Evolutionary conservation across 306 rosid species (phyloP).

Genomic region (Sechiopsis laciniata): DNA sequence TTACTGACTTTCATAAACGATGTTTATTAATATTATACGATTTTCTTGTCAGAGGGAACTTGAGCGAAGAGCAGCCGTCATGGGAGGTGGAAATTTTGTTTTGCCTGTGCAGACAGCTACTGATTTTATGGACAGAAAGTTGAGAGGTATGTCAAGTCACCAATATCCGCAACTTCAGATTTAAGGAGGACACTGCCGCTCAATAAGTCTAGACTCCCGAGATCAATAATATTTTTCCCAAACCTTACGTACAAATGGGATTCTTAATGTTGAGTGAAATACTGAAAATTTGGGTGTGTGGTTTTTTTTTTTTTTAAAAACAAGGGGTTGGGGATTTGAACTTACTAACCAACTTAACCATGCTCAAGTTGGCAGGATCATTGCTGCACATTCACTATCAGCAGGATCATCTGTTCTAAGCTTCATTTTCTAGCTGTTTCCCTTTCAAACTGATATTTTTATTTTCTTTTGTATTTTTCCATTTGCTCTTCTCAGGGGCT

Average conservation of each 20-base stretch:
- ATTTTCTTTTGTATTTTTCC: conserved; percentile 3
- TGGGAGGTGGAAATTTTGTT: conserved; percentile 87
- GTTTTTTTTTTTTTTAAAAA: not conserved
- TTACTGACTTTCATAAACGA: not conserved
- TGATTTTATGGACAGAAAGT: conserved; percentile 64
- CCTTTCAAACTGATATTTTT: conserved; percentile 8
- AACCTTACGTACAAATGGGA: not conserved
- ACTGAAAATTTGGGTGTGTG: not conserved
- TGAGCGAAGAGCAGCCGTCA: conserved; percentile 68
- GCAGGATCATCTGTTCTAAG: not conserved
- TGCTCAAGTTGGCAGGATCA: not conserved
- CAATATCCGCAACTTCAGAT: not conserved
- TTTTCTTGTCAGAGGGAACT: conserved; percentile 52
- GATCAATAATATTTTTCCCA: not conserved
- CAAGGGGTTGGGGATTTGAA: not conserved
- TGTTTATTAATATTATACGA: conserved; percentile 8
- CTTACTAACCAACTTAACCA: not conserved
- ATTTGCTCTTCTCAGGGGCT: conserved; percentile 43
- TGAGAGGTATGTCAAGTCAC: conserved; percentile 46
- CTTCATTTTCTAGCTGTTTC: not conserved
- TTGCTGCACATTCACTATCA: not conserved
- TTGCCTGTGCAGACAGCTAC: conserved; percentile 92
- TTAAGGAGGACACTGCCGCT: not conserved
- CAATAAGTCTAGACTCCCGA: not conserved
- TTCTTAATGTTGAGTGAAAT: not conserved